Evolutionary conservation across 768 basidiomycete genomes (phyloP).

Genomic region (Leucocoprinus leucothites): DNA sequence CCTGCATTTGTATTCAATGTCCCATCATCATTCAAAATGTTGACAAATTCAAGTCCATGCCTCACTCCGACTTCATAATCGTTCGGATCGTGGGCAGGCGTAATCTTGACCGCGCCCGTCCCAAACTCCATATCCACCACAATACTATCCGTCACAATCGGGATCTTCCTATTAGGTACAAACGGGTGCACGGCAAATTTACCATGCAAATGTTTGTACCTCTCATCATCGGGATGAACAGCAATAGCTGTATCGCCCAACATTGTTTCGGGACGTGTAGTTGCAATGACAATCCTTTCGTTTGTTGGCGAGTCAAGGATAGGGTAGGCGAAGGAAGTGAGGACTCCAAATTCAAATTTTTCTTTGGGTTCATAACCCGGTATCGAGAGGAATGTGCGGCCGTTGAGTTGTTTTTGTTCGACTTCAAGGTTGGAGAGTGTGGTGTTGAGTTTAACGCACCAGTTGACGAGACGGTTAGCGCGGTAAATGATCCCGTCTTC

Average conservation of each 20-base stretch:
- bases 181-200: constrained; percentile 92
- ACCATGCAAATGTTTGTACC: constrained; percentile 95
- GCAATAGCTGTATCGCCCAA: constrained; percentile 97
- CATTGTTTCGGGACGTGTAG: constrained; percentile 98
- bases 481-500: constrained; percentile 93
- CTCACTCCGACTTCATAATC: constrained; percentile 93
- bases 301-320: constrained; percentile 78
- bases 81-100: constrained; percentile 95
- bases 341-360: constrained; percentile 94
- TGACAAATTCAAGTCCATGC: constrained; percentile 89
- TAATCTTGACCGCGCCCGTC: constrained; percentile 98
- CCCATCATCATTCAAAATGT: constrained; percentile 94
- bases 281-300: constrained; percentile 90
- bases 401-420: constrained; percentile 85
- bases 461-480: constrained; percentile 95
- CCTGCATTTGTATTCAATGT: constrained; percentile 92
- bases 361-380: constrained; percentile 97
- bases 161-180: constrained; percentile 71
- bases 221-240: constrained; percentile 88
- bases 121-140: constrained; percentile 95
- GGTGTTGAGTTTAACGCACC: constrained; percentile 96
- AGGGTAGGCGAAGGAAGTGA: constrained; percentile 94
- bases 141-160: constrained; percentile 83
- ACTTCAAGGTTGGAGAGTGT: constrained; percentile 99
- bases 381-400: constrained; percentile 82